Evolutionary conservation across 1,284 basidiomycete genomes (phyloP), one percentile per base, ranked within the genome.

Genomic region (Neonothopanus nambi): DNA sequence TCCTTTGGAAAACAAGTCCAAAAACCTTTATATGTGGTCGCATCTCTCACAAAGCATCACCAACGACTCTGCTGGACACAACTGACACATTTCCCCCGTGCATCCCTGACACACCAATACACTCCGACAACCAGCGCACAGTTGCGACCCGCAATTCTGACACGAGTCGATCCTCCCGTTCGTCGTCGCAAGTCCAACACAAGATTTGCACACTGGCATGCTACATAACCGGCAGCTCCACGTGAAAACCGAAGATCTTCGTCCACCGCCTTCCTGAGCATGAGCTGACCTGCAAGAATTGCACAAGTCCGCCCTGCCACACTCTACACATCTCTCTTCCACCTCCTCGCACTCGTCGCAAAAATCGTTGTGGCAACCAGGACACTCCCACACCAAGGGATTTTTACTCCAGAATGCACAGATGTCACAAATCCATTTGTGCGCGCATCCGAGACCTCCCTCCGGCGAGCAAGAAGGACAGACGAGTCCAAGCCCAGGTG

Each of bases 331-430:
- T 20, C 51, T 38, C 9, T 48, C 50, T n/a, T 42, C 38, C 20
- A 23, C 28, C 35, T 48, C 47, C 6, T 51, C 49, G 35, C 55
- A 56, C 37, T 56, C 42, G 17, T 52, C 51, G 23, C 55, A 56
- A 20, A 52, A 48, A 40, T 52, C 46, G 36, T 52, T 51, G 8
- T 44, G 43, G 20, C 55, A 56, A 15, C 51, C 46, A n/a, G 51
- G 55, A 37, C 55, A 56, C 24, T 56, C 55, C 55, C 55, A 56
- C 2, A 56, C 55, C 45, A 56, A 42, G 13, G 55, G 51, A 26
- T 30, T 17, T 24, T 52, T 48, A 8, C 41, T 44, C 47, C 36
- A 49, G 33, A 52, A 56, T 24, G 55, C 51, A 28, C 55, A 56
- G 3, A 49, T 26, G 24, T 56, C 55, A 13, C 55, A 56, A 13